These are phyloP conservation scores for Aspergillus costaricaensis DNA, from an alignment of 2,329 filamentous ascomycete genomes.

Conservation along the genomic window DNA sequence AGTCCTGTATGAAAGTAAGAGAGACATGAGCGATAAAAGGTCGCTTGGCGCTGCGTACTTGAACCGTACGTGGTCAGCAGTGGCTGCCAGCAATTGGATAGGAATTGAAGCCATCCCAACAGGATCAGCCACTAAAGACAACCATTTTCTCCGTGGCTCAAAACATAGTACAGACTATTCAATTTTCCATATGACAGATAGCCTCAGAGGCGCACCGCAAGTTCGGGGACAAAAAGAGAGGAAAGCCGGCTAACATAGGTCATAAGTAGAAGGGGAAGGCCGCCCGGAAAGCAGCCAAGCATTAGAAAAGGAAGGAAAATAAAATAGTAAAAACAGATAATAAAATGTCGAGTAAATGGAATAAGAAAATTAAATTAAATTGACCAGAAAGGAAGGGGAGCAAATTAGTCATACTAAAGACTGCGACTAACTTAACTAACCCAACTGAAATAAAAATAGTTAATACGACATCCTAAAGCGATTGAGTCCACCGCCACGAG, in stretches of 20 bases:
- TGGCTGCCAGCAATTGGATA: background rate
- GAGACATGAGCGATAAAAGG: background rate
- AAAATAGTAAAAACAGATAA: background rate
- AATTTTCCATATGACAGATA: background rate
- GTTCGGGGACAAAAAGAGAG: background rate
- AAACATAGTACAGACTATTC: background rate
- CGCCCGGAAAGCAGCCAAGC: conserved; percentile 23
- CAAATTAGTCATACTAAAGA: background rate
- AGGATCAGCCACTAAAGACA: background rate
- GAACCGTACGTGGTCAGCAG: background rate
- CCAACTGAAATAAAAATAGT: conserved; percentile 1
- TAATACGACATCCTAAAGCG: background rate
- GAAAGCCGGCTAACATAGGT: conserved; percentile 3
- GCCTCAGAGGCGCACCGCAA: background rate
- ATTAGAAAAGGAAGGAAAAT: conserved; percentile 9
- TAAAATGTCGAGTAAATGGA: background rate
- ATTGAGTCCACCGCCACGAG: conserved; percentile 29
- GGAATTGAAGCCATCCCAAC: background rate
- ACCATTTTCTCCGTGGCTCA: background rate
- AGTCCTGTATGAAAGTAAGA: background rate
- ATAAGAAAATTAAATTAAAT: background rate
- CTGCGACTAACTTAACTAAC: background rate
- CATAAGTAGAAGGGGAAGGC: conserved; percentile 3
- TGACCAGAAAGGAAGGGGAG: background rate
- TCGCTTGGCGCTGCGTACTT: background rate